Evolutionary conservation across 306 rosid genomes (phyloP), one percentile per base, ranked within the genome.

Genomic region (Amphicarpaea edgeworthii): DNA sequence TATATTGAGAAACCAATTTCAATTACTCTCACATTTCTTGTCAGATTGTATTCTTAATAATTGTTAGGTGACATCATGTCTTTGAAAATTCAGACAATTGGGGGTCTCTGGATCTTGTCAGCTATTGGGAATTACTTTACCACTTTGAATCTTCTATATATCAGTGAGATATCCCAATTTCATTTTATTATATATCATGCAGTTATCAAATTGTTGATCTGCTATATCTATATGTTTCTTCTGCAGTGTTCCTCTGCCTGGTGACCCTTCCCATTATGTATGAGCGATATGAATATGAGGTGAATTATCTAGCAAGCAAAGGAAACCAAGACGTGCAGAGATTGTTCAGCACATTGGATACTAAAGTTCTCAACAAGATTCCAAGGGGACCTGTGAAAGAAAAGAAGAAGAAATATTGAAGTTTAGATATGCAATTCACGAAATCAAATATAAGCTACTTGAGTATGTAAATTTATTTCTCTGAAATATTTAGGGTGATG

Each of bases 381-480:
- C 97, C 94, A 11, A 86, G 88, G 79, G 89, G 89, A 77, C 88
- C 90, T 20, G 84, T 70, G 9, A 89, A 86, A 79, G 61, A 79
- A 68, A 83, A 72, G 69, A 75, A 76, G 77, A 58, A 37, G 65
- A 79, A 17, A 49, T 79, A n/a, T n/a, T n/a, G 80, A 83, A 19
- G 49, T 62, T 50, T 57, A 32, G 64, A n/a, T 57, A 14, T 12
- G 17, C 12, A 24, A 55, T 12, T 23, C 79, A 14, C 11, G 20
- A 77, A 77, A 30, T 17, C 21, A 30, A 43, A 41, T 12, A 10
- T 43, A 53, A 20, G 9, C 15, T 76, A n/a, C n/a, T n/a, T n/a
- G n/a, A n/a, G n/a, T n/a, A n/a, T 43, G 19, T 49, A 12, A 69
- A 24, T 16, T 55, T 8, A 62, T 62, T 16, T 61, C 4, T 47